phyloP scores from a whole-genome alignment of 306 rosid species.

The Quercus rubra region DNA sequence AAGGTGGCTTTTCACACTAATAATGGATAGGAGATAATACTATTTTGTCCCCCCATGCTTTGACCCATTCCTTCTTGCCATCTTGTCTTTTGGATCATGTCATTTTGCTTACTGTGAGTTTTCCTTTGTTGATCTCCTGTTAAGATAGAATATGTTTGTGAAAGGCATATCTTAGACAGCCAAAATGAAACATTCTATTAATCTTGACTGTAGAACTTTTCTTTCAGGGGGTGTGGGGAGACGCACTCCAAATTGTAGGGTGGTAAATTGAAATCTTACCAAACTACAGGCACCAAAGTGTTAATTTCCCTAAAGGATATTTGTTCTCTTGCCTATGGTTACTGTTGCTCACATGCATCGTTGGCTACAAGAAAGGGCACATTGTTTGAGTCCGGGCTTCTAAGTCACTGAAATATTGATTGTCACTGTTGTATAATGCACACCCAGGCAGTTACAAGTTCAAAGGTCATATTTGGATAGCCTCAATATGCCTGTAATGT shows the following conservation, averaged over 20 bases:
- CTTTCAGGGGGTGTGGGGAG: background rate
- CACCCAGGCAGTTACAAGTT: slow-evolving; percentile 20
- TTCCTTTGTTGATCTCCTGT: background rate
- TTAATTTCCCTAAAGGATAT: background rate
- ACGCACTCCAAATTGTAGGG: background rate
- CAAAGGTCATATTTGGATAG: slow-evolving; percentile 8
- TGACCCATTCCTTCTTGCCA: background rate
- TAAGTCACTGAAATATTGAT: background rate
- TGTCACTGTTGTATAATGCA: slow-evolving; percentile 3
- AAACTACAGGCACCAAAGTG: background rate
- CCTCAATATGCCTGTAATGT: slow-evolving; percentile 7
- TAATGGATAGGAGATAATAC: background rate
- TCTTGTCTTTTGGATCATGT: background rate
- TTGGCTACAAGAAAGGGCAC: background rate
- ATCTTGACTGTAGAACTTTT: background rate
- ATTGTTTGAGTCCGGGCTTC: background rate
- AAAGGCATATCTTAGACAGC: background rate
- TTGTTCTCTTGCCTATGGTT: background rate
- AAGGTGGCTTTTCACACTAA: background rate
- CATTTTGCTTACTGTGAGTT: background rate
- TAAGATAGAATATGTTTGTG: background rate
- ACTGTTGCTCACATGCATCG: background rate
- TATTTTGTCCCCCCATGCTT: background rate
- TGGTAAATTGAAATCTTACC: background rate
- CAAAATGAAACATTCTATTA: background rate